A percentile compares a stretch with the other conserved stretches of the same genome.
phyloP scores from a whole-genome alignment of 1,139 yeast genomes.

The Saccharomycopsis phalli region DNA sequence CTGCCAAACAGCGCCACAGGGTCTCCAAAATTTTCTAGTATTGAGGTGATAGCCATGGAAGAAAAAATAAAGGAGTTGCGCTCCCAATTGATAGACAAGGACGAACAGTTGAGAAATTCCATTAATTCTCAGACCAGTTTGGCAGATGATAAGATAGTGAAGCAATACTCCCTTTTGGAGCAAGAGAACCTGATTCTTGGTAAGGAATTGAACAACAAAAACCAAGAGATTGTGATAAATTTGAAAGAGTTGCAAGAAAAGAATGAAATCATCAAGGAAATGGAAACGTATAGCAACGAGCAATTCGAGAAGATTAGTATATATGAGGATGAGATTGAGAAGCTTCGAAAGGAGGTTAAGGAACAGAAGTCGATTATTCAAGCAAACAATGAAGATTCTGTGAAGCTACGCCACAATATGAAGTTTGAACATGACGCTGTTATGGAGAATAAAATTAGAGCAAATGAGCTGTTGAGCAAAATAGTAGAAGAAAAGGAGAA shows the following conservation, averaged over 20 bases:
- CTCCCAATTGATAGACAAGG: conserved; percentile 12
- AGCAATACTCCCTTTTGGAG: conserved; percentile 15
- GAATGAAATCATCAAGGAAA: conserved; percentile 18
- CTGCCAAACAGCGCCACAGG: conserved; percentile 1
- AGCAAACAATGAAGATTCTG: conserved; percentile 10
- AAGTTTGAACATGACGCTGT: conserved; percentile 19
- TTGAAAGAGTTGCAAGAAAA: conserved; percentile 19
- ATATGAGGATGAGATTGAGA: conserved; percentile 4
- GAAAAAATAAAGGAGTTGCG: conserved; percentile 20
- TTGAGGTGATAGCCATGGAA: conserved; percentile 19
- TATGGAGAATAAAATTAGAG: conserved; percentile 18
- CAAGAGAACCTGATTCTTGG: conserved; percentile 18
- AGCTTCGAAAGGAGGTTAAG: not conserved
- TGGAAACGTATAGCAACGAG: conserved; percentile 16
- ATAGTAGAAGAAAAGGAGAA: conserved; percentile 1
- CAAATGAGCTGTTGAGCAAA: conserved; percentile 3
- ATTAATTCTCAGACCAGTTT: conserved; percentile 3
- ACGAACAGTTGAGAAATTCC: conserved; percentile 14
- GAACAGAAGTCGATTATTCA: conserved; percentile 1
- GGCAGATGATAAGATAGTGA: conserved; percentile 16
- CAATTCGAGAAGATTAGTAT: conserved; percentile 10
- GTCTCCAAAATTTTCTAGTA: conserved; percentile 11
- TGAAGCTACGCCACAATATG: conserved; percentile 14
- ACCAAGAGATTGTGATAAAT: conserved; percentile 15
- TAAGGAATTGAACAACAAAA: conserved; percentile 15